Base-by-base conservation (phyloP, 495 filamentous ascomycete genomes). In the Pyronema domesticum region DNA sequence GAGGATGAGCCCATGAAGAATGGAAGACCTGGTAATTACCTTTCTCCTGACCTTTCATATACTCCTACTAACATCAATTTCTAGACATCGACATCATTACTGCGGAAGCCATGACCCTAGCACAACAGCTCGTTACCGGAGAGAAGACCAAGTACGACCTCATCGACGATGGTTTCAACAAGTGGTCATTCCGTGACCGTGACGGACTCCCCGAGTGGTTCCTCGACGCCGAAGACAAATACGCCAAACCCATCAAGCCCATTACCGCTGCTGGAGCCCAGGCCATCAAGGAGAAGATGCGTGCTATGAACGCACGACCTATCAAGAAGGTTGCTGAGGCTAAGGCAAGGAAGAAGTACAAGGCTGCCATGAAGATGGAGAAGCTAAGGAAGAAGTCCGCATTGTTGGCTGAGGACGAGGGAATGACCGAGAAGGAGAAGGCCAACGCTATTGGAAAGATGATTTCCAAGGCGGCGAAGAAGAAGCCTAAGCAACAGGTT, bases 261-360 rank as follows among this genome's bases (percentile, higher is more conserved):
- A 88, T 93, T 62, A 88, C 80, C 52, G 88, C 87, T 60, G 86
- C 86, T 13, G 93, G 82, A 0, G 89, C 93, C 2, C 74, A 75
- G 18, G 91, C 91, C n/a, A 94, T 96, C 72, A 86, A 88, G 68
- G 91, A 95, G 62, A 96, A 96, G 73, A 67, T 82, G 64, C 83
- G 89, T 5, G 88, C 93, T 1, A 78, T 95, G 57, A 99, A 99
- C 66, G 91, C 89, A 10, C 80, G 91, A 37, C 91, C 91, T 0
- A 96, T 96, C 78, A 99, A 99, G 80, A 99, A 99, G 73, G 91
- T 99, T 15, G 80, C 85, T 59, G 91, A 99, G 68, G 91, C 91
- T 18, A 86, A 89, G 69, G 89, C 86, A 34, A 75, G 91, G 43
- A 96, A 96, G 77, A 95, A 94, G 75, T 83, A 94, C 68, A 93